These are phyloP conservation scores for Abrus pulchellus DNA, from an alignment of 306 rosid species.

Conservation along the genomic window DNA sequence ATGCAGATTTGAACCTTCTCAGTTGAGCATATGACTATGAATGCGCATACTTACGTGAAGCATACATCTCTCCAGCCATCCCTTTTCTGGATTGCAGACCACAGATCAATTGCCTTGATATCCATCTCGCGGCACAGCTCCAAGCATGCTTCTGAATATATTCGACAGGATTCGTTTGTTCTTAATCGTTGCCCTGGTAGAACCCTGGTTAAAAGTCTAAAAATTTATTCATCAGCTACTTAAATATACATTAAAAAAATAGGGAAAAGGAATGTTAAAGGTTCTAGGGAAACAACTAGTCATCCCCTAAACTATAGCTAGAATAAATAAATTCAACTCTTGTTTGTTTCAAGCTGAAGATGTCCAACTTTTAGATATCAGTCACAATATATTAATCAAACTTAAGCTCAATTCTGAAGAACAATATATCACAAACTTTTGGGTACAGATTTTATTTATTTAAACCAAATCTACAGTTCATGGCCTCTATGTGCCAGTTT, in stretches of 20 bases:
- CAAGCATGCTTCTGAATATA: constrained; percentile 81
- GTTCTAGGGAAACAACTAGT: background rate
- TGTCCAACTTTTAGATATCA: background rate
- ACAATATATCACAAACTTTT: background rate
- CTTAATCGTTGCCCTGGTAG: constrained; percentile 5
- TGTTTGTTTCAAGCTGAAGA: background rate
- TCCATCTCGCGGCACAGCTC: constrained; percentile 68
- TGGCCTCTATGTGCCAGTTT: background rate
- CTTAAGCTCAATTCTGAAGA: constrained; percentile 4
- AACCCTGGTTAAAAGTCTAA: constrained; percentile 31
- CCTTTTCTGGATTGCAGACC: constrained; percentile 68
- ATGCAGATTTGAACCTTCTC: background rate
- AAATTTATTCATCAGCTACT: background rate
- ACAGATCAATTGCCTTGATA: constrained; percentile 70
- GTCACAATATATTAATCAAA: background rate
- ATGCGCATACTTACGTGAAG: constrained; percentile 67
- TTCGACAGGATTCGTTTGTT: constrained; percentile 63
- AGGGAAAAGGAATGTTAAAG: background rate
- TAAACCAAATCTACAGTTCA: background rate
- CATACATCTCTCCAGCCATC: constrained; percentile 69
- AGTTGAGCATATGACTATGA: background rate
- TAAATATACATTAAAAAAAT: background rate
- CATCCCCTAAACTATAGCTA: background rate
- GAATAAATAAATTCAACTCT: background rate
- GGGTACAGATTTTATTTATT: background rate